Evolutionary conservation across 257 asterid genomes (phyloP).

Genomic region (Solanum appendiculatum): DNA sequence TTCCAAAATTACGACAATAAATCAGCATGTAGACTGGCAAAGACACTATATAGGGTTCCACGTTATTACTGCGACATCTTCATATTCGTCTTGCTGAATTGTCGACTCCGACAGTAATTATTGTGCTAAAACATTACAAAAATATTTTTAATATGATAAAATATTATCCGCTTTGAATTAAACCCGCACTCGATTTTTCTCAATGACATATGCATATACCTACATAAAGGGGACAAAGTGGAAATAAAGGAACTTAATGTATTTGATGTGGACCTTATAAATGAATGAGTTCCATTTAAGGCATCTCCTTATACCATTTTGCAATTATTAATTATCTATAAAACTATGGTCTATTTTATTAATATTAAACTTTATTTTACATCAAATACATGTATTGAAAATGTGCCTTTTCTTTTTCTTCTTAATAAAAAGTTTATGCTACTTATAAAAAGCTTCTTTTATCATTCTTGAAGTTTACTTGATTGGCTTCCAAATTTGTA

Average conservation of each 20-base stretch:
- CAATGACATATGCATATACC: neutral
- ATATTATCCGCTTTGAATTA: neutral
- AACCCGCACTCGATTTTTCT: neutral
- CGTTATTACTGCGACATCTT: neutral
- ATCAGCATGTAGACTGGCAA: fast-evolving
- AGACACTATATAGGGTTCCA: neutral
- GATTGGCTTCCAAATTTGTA: neutral
- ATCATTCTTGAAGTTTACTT: neutral
- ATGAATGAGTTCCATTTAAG: neutral
- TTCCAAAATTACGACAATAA: neutral
- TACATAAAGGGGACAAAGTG: neutral
- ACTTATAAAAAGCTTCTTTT: neutral
- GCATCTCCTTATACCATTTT: neutral
- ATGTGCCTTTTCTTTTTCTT: neutral
- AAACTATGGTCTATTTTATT: neutral
- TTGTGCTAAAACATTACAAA: neutral
- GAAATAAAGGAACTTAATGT: neutral
- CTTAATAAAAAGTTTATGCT: neutral
- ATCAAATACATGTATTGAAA: neutral
- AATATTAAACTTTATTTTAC: neutral
- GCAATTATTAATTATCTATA: neutral
- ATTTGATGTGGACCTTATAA: neutral
- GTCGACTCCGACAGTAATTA: fast-evolving
- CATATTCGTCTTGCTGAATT: neutral
- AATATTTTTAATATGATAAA: neutral